These are phyloP conservation scores for Nakaseomyces nivariensis DNA, from an alignment of 1,139 yeast genomes.

Conservation along the genomic window DNA sequence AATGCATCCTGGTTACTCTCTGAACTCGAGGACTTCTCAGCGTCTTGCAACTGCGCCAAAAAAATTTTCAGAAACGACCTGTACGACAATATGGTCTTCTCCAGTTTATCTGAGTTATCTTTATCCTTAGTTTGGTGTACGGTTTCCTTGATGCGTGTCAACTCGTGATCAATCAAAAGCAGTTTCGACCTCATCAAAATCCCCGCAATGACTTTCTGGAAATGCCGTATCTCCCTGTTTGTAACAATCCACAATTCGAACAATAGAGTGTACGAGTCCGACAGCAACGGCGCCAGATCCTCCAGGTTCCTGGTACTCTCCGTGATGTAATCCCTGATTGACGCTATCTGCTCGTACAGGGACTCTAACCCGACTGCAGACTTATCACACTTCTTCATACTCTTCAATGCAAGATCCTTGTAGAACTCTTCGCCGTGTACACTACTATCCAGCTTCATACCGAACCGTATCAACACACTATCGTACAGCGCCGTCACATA, in stretches of 20 bases:
- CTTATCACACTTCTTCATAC: constrained; percentile 20
- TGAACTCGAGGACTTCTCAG: constrained; percentile 22
- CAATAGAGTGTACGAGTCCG: constrained; percentile 18
- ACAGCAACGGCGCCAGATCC: constrained; percentile 7
- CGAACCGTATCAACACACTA: constrained; percentile 18
- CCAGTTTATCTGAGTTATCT: constrained; percentile 11
- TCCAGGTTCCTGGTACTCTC: constrained; percentile 3
- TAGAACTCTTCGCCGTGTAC: constrained; percentile 12
- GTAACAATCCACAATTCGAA: constrained; percentile 22
- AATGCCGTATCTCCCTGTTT: constrained; percentile 11
- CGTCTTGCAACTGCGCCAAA: constrained; percentile 27
- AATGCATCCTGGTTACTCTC: constrained; percentile 19
- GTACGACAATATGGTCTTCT: constrained; percentile 13
- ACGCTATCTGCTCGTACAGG: constrained; percentile 9
- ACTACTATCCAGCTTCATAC: constrained; percentile 6
- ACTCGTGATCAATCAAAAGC: constrained; percentile 20
- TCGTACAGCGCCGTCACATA: constrained; percentile 16
- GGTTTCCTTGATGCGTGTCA: constrained; percentile 8
- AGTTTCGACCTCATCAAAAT: constrained; percentile 21
- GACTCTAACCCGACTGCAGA: constrained; percentile 18
- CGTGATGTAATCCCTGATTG: constrained; percentile 11
- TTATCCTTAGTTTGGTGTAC: neutral
- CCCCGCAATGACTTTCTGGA: constrained; percentile 17
- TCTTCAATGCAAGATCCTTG: constrained; percentile 18
- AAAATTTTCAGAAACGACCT: constrained; percentile 27